phyloP scores from a whole-genome alignment of 225 moss, liverwort and hornwort species.

The Climacium dendroides region DNA sequence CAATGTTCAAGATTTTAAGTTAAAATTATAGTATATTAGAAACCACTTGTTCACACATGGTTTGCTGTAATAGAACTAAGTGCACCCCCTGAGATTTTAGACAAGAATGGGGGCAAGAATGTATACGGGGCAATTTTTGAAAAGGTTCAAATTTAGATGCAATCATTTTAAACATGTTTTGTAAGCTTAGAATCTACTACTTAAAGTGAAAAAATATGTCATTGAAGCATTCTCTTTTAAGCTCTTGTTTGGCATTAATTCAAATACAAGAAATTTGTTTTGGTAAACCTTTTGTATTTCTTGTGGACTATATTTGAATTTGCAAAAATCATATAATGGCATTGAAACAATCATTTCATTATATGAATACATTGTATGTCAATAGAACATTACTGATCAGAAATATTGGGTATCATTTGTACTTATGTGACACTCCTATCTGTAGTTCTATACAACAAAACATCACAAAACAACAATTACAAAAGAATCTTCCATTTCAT shows the following conservation, averaged over 20 bases:
- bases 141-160: not conserved
- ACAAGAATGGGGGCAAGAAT: no score
- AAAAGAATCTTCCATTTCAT: no score
- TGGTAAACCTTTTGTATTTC: not conserved
- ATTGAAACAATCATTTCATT: not conserved
- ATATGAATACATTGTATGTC: not conserved
- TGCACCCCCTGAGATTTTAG: no score
- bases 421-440: not conserved
- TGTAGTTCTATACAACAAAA: not conserved
- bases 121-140: not conserved
- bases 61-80: no score
- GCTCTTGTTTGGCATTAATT: not conserved
- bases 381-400: not conserved
- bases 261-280: not conserved
- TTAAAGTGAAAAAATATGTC: not conserved
- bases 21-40: no score
- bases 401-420: fast-evolving
- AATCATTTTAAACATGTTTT: not conserved
- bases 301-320: not conserved
- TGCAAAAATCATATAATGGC: no score
- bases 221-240: not conserved
- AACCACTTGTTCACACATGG: no score
- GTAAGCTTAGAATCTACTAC: not conserved
- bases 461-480: no score
- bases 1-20: no score